A percentile compares a stretch with the other conserved stretches of the same genome.
phyloP scores from a whole-genome alignment of 768 basidiomycete genomes.

The Lactifluus volemus region DNA sequence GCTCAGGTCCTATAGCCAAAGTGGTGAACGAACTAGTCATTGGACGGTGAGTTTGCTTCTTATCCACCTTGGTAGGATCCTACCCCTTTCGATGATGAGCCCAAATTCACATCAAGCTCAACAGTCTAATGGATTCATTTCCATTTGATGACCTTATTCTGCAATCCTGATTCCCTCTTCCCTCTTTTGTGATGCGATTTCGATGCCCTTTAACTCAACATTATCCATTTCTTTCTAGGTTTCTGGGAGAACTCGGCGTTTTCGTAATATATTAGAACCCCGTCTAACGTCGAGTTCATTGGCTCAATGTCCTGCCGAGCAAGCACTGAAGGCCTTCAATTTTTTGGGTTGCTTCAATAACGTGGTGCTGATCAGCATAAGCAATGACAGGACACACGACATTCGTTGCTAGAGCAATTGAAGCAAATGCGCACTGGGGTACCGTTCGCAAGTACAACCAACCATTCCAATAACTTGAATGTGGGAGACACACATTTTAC shows the following conservation, averaged over 20 bases:
- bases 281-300: not conserved
- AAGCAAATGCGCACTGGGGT: not conserved
- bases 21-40: not conserved
- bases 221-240: not conserved
- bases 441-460: not conserved
- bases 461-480: not conserved
- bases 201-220: not conserved
- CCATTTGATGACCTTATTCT: slow-evolving; percentile 36
- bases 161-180: slow-evolving; percentile 34
- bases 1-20: not conserved
- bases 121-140: slow-evolving; percentile 36
- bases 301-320: not conserved
- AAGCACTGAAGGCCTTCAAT: not conserved
- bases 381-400: not conserved
- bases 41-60: not conserved
- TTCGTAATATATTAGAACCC: not conserved
- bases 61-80: not conserved
- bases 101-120: slow-evolving; percentile 37
- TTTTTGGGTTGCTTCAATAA: not conserved
- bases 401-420: not conserved
- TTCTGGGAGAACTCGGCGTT: not conserved
- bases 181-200: not conserved
- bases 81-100: slow-evolving; percentile 28
- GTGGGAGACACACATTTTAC: not conserved
- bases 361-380: not conserved